A percentile compares a stretch with the other conserved stretches of the same genome.
phyloP scores from a whole-genome alignment of 73 alveolate genomes.

The Paramecium sonneborni region DNA sequence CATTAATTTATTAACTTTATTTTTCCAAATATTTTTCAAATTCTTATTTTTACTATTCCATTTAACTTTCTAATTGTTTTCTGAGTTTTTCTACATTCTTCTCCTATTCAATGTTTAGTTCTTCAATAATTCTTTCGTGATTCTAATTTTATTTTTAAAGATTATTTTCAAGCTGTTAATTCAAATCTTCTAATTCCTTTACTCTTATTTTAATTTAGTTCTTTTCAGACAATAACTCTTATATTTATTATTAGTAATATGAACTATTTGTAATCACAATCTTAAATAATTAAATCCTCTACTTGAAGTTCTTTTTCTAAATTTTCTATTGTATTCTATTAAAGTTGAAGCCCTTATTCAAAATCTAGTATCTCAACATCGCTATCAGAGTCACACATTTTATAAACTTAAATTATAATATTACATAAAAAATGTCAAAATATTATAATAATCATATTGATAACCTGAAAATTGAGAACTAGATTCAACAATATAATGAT shows the following conservation, averaged over 20 bases:
- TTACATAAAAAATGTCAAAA: no score
- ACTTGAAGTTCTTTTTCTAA: conserved; percentile 29
- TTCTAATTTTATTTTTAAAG: background rate
- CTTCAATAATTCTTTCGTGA: background rate
- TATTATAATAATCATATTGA: no score
- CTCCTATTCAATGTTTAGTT: background rate
- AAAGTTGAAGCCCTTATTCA: background rate
- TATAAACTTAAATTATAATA: no score
- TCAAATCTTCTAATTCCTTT: conserved; percentile 12
- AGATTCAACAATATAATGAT: no score
- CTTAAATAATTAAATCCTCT: conserved; percentile 4
- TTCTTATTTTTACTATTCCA: background rate
- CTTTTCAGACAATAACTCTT: conserved; percentile 25
- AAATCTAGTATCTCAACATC: no score
- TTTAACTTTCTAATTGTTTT: background rate
- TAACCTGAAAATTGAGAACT: no score
- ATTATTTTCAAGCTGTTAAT: background rate
- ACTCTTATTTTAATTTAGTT: background rate
- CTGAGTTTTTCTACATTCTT: background rate
- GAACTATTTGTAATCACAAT: conserved; percentile 20
- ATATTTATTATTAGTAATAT: background rate
- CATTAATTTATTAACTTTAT: background rate
- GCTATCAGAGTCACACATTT: no score
- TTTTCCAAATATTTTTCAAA: background rate
- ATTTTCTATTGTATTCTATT: conserved; percentile 30